Conservation (phyloP, 2,329 filamentous ascomycete species). For the Ceratocystis papillata region DNA sequence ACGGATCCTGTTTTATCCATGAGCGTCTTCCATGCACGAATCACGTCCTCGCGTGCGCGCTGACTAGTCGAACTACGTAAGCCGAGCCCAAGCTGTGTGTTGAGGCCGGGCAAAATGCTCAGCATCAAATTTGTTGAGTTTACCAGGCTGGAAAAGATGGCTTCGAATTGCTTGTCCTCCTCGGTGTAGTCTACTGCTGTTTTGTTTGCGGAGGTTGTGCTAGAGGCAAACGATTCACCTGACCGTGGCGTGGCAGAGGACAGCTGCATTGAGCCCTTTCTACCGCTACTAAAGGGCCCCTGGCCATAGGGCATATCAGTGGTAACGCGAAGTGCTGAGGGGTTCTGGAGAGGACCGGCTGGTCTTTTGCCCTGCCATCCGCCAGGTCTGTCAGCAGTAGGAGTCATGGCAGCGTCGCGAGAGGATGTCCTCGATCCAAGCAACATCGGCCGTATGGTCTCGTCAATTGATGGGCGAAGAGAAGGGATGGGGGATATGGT, state of each 20-base stretch:
- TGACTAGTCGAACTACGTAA: slow-evolving; percentile 53
- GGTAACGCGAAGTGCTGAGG: slow-evolving; percentile 46
- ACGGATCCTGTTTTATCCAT: slow-evolving; percentile 61
- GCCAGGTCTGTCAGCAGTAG: slow-evolving; percentile 41
- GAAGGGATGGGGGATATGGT: slow-evolving; percentile 21
- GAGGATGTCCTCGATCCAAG: slow-evolving; percentile 26
- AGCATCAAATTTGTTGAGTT: slow-evolving; percentile 63
- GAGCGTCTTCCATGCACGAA: slow-evolving; percentile 58
- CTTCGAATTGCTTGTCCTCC: slow-evolving; percentile 72
- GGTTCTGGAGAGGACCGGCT: slow-evolving; percentile 38
- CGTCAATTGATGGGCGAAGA: slow-evolving; percentile 29
- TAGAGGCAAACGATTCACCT: slow-evolving; percentile 64
- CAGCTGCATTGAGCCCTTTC: slow-evolving; percentile 39
- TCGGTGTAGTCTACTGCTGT: slow-evolving; percentile 54
- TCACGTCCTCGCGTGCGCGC: slow-evolving; percentile 44
- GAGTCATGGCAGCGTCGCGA: slow-evolving; percentile 44
- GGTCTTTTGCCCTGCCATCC: slow-evolving; percentile 30
- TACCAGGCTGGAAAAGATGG: slow-evolving; percentile 66
- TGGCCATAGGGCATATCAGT: slow-evolving; percentile 46
- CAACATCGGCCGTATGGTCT: slow-evolving; percentile 38
- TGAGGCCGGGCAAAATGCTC: slow-evolving; percentile 58
- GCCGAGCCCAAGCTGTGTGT: slow-evolving; percentile 53
- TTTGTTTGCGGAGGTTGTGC: slow-evolving; percentile 38
- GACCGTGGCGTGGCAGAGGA: slow-evolving; percentile 64
- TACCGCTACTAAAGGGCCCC: slow-evolving; percentile 32